Conservation (phyloP, 257 asterid genomes). For the Nicotiana undulata region DNA sequence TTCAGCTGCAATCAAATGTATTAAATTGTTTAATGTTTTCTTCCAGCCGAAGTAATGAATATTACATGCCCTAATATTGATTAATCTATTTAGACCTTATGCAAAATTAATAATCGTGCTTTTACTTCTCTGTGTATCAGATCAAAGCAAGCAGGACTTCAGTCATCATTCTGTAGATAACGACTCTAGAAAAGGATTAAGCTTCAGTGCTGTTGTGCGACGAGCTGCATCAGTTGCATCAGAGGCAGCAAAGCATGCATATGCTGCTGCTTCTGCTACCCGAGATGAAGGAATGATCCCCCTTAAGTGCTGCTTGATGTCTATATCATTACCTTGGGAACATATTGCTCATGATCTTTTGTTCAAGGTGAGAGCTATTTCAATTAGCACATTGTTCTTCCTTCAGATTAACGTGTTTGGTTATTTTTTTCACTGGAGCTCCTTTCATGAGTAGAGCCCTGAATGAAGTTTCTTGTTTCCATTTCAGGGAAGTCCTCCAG, state of each 20-base stretch:
- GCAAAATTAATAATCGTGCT: background rate
- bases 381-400: background rate
- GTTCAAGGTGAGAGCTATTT: slow-evolving; percentile 53
- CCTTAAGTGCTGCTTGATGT: slow-evolving; percentile 92
- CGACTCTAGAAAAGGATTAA: slow-evolving; percentile 45
- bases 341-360: slow-evolving; percentile 86
- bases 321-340: slow-evolving; percentile 95
- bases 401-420: background rate
- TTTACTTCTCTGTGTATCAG: slow-evolving; percentile 29
- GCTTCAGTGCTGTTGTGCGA: slow-evolving; percentile 61
- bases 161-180: slow-evolving; percentile 35
- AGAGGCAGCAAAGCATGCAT: slow-evolving; percentile 91
- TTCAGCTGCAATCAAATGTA: background rate
- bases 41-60: background rate
- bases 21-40: background rate
- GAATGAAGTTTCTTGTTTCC: slow-evolving; percentile 11
- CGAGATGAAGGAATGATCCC: slow-evolving; percentile 88
- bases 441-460: background rate
- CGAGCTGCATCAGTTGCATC: slow-evolving; percentile 92
- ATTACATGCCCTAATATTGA: background rate
- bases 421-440: background rate
- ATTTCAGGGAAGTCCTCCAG: slow-evolving; percentile 74
- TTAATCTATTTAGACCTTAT: background rate
- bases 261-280: slow-evolving; percentile 87
- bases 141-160: slow-evolving; percentile 75